phyloP scores from a whole-genome alignment of 371 early-diverging fungal species.

The Mortierella sp. region DNA sequence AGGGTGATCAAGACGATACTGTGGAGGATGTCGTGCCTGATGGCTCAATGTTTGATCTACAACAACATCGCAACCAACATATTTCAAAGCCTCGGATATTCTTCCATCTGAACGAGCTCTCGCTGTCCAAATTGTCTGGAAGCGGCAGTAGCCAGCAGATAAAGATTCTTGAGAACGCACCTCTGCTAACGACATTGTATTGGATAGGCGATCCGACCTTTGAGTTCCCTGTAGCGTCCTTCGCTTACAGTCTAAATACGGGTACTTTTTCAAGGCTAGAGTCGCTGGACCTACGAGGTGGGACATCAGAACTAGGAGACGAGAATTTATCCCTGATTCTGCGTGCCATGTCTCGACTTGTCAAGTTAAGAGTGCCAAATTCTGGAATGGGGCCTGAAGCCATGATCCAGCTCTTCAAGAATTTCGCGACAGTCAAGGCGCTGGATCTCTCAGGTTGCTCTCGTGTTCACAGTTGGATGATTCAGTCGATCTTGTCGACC shows the following conservation, averaged over 20 bases:
- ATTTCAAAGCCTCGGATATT: too few species aligned
- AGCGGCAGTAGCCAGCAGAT: not conserved
- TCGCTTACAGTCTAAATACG: too few species aligned
- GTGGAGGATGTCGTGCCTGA: too few species aligned
- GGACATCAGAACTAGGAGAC: not conserved
- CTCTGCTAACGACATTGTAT: not conserved
- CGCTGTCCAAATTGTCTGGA: too few species aligned
- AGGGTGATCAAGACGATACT: not conserved
- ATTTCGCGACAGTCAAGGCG: not conserved
- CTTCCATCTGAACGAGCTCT: too few species aligned
- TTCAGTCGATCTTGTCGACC: constrained; percentile 1
- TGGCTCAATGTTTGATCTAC: too few species aligned
- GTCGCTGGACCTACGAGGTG: not conserved
- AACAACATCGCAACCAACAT: too few species aligned
- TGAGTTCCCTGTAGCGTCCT: not conserved
- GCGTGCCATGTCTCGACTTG: not conserved
- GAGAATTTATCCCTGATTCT: not conserved
- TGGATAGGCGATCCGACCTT: not conserved
- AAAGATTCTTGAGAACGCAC: not conserved
- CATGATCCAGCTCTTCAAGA: not conserved
- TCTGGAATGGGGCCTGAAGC: not conserved
- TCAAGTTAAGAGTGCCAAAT: not conserved
- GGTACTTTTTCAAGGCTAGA: not conserved
- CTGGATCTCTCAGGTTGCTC: constrained; percentile 1
- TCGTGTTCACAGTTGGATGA: not conserved